A percentile compares a stretch with the other conserved stretches of the same genome.
These are phyloP conservation scores for Sphagnum magellanicum DNA, from an alignment of 228 moss, liverwort and hornwort genomes.

Conservation along the genomic window DNA sequence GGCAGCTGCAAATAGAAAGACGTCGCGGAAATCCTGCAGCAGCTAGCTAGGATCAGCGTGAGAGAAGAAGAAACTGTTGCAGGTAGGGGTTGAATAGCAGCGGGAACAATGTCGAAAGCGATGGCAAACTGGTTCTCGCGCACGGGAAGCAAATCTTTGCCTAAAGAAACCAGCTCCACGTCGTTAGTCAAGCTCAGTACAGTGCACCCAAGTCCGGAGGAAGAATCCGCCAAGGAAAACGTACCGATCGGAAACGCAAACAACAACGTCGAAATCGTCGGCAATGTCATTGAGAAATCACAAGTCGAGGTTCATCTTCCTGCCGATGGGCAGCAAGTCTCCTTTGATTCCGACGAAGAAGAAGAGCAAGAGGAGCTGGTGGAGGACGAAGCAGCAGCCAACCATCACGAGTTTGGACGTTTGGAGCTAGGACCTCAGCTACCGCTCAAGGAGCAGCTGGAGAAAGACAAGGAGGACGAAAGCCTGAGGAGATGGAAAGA, in stretches of 20 bases:
- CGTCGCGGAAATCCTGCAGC: too few species aligned
- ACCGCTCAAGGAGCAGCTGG: slow-evolving; percentile 47
- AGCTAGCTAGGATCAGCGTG: too few species aligned
- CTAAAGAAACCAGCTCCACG: slow-evolving; percentile 17
- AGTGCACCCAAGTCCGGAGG: slow-evolving; percentile 22
- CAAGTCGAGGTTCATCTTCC: slow-evolving; percentile 18
- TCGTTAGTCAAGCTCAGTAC: slow-evolving; percentile 12
- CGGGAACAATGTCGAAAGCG: slow-evolving; percentile 41
- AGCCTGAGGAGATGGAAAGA: slow-evolving; percentile 61
- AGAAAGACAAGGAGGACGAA: slow-evolving; percentile 62
- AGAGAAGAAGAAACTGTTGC: too few species aligned
- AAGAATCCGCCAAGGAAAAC: slow-evolving; percentile 14
- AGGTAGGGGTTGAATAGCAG: too few species aligned
- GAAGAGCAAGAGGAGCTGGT: slow-evolving; percentile 18
- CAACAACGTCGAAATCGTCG: slow-evolving; percentile 19
- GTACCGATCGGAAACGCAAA: slow-evolving; percentile 14
- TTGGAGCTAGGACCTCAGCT: slow-evolving; percentile 42
- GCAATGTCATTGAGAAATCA: slow-evolving; percentile 13
- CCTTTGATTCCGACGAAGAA: slow-evolving; percentile 41
- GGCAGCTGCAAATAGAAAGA: too few species aligned
- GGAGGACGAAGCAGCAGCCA: background rate
- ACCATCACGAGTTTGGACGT: slow-evolving; percentile 24
- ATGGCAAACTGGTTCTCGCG: slow-evolving; percentile 53
- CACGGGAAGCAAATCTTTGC: slow-evolving; percentile 35
- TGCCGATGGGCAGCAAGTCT: slow-evolving; percentile 6